phyloP scores from a whole-genome alignment of 768 basidiomycete species.

The Butyriboletus loyo region DNA sequence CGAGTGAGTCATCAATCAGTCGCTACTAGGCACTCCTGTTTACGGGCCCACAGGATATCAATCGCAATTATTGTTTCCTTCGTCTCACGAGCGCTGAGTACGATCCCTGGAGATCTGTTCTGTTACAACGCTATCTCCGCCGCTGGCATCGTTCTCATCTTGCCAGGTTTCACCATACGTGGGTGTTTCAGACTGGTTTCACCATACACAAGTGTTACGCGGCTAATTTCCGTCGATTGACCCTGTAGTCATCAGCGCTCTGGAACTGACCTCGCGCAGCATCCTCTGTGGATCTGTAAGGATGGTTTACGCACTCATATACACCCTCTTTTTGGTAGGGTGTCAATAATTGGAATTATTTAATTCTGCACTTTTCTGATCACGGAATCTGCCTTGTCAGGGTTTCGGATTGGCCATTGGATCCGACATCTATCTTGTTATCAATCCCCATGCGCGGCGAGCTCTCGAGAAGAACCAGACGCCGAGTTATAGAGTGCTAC shows the following conservation, averaged over 20 bases:
- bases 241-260: constrained; percentile 62
- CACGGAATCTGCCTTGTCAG: constrained; percentile 32
- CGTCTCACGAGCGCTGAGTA: constrained; percentile 73
- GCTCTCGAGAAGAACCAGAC: constrained; percentile 31
- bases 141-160: constrained; percentile 85
- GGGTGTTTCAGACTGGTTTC: constrained; percentile 55
- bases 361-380: constrained; percentile 4
- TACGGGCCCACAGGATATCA: constrained; percentile 56
- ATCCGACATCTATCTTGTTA: constrained; percentile 73
- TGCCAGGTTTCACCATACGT: constrained; percentile 85
- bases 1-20: constrained; percentile 56
- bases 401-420: constrained; percentile 85
- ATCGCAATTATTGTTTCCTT: constrained; percentile 84
- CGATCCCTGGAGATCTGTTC: constrained; percentile 69
- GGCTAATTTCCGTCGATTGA: not conserved
- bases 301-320: constrained; percentile 84
- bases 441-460: constrained; percentile 55
- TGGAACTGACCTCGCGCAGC: constrained; percentile 80
- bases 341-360: not conserved
- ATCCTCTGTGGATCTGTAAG: constrained; percentile 79
- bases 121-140: constrained; percentile 91
- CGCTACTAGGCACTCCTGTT: not conserved
- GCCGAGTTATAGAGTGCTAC: constrained; percentile 43
- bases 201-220: constrained; percentile 57
- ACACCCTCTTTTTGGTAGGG: constrained; percentile 73